Base-by-base conservation (phyloP, 257 asterid species). In the Jasminum sambac region DNA sequence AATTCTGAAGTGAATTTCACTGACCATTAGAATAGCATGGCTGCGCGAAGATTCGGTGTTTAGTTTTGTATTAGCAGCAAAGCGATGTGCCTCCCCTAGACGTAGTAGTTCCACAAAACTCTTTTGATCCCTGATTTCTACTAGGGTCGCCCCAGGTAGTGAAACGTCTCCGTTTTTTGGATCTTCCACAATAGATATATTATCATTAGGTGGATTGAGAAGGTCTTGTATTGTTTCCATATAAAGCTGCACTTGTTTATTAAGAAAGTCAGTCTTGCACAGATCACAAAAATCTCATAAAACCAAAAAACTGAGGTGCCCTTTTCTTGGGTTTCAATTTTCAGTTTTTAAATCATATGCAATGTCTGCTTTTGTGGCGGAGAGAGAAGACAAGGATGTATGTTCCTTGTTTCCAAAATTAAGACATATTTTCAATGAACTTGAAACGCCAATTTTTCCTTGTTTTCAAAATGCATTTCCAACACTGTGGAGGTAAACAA, bases 31-130 rank as follows among this genome's bases (percentile, higher is more conserved):
- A 77, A 92, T 83, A 72, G 98, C 96, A 79, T 92, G 98, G 74
- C 98, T 92, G 19, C 98, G 89, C 14, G 98, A 92, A 68, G 98
- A 92, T 79, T 92, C 97, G 14, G 98, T 85, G 78, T 92, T 92
- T 74, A 92, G 74, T 79, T 88, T 87, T 67, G 97, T 92, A 67
- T 88, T 90, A 48, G 97, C 91, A 66, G 96, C 95, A 76, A 81
- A 83, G 14, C 97, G 89, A 90, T 88, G 86, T 77, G 97, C 87
- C 81, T 90, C 98, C 62, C 97, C 98, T 76, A 90, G 26, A 21
- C 76, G 87, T 42, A 92, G 84, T 21, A 92, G 82, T 57, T 90
- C 91, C 64, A 84, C 41, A 74, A 90, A 92, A 73, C 83, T 80
- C 73, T 76, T 82, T 30, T 84, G 97, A 72, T 90, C 90, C 78